These are phyloP conservation scores for Seminavis robusta DNA, from an alignment of 108 stramenopile genomes.

Conservation along the genomic window DNA sequence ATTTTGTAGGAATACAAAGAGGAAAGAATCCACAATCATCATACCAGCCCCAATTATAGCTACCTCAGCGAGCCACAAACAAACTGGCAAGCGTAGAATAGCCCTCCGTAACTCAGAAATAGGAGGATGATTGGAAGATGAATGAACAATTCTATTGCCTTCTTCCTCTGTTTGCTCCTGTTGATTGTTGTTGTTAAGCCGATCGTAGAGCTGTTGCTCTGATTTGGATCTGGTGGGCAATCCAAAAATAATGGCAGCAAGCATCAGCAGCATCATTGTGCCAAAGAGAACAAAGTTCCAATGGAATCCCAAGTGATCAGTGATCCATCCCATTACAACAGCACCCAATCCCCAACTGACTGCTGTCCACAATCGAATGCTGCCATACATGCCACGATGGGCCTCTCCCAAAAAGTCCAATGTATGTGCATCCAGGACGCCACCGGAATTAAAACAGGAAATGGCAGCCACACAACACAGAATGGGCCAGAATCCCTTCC, in stretches of 20 bases:
- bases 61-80: no score
- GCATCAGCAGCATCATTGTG: neutral
- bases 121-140: no score
- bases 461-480: neutral
- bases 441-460: neutral
- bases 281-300: conserved; percentile 1
- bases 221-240: neutral
- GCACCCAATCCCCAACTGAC: conserved; percentile 3
- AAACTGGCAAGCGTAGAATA: no score
- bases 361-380: neutral
- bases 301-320: neutral
- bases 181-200: neutral
- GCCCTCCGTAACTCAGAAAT: no score
- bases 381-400: neutral
- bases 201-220: neutral
- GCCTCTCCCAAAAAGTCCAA: neutral
- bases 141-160: no score
- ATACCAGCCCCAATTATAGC: no score
- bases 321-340: neutral
- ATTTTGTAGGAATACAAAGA: conserved; percentile 36
- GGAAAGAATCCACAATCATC: no score
- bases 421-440: conserved; percentile 3
- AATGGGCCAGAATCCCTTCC: no score
- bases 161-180: neutral
- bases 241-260: neutral